Evolutionary conservation across 2,329 filamentous ascomycete species (phyloP), one percentile per base, ranked within the genome.

Genomic region (Fusarium stilboides): DNA sequence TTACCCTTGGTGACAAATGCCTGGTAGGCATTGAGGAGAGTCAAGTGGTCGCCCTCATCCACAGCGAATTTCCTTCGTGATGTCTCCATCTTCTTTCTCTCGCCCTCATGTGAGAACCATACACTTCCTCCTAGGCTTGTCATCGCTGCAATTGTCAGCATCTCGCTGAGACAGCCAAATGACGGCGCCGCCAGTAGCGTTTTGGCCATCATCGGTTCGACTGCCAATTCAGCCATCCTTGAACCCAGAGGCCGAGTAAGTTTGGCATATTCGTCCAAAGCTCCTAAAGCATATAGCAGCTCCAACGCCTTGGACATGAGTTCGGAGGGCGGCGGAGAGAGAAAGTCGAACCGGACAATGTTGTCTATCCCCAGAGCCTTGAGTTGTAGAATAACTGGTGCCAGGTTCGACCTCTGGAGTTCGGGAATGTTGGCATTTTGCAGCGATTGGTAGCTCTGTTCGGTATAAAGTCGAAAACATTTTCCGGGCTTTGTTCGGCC

Each of bases 281-380:
- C 94, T 8, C 94, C 94, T 8, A 98, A 82, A 1, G 93, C 92
- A 78, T 91, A 97, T 6, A 99, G 87, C 5, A 98, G 84, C 78
- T 98, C 95, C 3, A 98, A 87, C 1, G 93, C 96, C 66, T 94
- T 93, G 43, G 92, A 89, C 79, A 98, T 88, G 31, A 97, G 88
- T 73, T 95, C 91, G 0, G 94, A 89, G 0, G 96, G 94, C 13
- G 96, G 96, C 4, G 94, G 85, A 5, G 93, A 95, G 52, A 98
- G 82, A 77, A 95, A 99, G 74, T 94, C 90, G 78, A 98, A 99
- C 6, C 94, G 90, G 7, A 94, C 89, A 34, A 98, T 90, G 72
- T 99, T 98, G 78, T 98, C 94, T 70, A 98, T 97, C 0, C 96
- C 96, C 2, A 99, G 85, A 2, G 96, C 95, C 80, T 98, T 97